phyloP scores from a whole-genome alignment of 495 filamentous ascomycete species.

The Penicillium canariense region DNA sequence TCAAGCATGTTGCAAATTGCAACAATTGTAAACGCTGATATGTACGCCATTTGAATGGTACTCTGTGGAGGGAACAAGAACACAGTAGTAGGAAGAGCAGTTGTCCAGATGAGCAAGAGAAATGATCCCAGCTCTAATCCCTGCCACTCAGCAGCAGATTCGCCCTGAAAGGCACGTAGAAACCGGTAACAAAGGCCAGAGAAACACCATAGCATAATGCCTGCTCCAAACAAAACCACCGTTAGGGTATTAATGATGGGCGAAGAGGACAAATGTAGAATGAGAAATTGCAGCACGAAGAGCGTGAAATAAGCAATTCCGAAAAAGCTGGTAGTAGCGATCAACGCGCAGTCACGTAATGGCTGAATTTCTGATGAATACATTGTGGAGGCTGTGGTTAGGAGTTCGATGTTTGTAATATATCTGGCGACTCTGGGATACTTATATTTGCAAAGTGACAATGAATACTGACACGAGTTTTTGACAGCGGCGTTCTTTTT shows the following conservation, averaged over 20 bases:
- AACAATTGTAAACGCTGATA: slow-evolving; percentile 2
- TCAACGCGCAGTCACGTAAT: slow-evolving; percentile 7
- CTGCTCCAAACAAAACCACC: slow-evolving; percentile 1
- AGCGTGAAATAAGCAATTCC: slow-evolving; percentile 8
- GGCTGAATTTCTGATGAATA: no score
- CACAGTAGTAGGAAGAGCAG: no score
- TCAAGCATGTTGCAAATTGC: slow-evolving; percentile 6
- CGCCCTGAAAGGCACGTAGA: background rate
- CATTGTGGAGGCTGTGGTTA: no score
- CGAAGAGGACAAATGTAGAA: slow-evolving; percentile 11
- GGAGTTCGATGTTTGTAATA: no score
- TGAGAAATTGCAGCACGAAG: slow-evolving; percentile 6
- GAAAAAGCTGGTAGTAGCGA: slow-evolving; percentile 9
- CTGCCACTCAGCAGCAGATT: background rate
- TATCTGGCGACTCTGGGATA: no score
- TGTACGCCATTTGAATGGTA: no score
- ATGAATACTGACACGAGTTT: no score
- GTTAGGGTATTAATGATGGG: slow-evolving; percentile 3
- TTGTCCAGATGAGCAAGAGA: no score
- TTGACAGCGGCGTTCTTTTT: no score
- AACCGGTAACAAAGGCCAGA: slow-evolving; percentile 3
- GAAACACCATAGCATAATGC: slow-evolving; percentile 6
- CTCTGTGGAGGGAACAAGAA: no score
- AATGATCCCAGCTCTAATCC: slow-evolving; percentile 1
- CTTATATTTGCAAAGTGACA: no score